A percentile compares a stretch with the other conserved stretches of the same genome.
Conservation (phyloP, 2,329 filamentous ascomycete species). For the Aspergillus pseudonomiae region DNA sequence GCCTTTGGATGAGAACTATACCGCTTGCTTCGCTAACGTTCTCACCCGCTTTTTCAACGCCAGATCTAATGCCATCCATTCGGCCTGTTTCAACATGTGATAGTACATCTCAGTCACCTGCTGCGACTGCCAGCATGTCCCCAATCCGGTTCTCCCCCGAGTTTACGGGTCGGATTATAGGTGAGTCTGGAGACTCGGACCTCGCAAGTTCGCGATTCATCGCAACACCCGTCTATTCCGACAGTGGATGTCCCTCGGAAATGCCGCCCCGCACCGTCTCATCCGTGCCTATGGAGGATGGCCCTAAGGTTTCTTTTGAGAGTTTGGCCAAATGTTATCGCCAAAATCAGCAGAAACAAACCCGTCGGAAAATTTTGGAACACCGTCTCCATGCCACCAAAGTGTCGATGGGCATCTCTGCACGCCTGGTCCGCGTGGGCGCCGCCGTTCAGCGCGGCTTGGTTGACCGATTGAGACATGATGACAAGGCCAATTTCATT, state of each 20-base stretch:
- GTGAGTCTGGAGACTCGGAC: constrained; percentile 40
- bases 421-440: constrained; percentile 46
- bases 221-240: constrained; percentile 22
- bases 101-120: constrained; percentile 29
- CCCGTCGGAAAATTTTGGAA: constrained; percentile 44
- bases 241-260: constrained; percentile 22
- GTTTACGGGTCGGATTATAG: constrained; percentile 29
- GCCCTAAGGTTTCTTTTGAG: constrained; percentile 43
- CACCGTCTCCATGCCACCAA: constrained; percentile 45
- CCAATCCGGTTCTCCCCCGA: constrained; percentile 22
- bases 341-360: constrained; percentile 45
- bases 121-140: constrained; percentile 28
- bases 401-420: constrained; percentile 47
- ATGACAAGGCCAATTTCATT: constrained; percentile 49
- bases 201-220: constrained; percentile 30
- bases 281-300: constrained; percentile 22
- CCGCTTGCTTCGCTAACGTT: constrained; percentile 9
- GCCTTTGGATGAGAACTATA: constrained; percentile 5
- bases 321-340: constrained; percentile 48
- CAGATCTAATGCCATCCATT: constrained; percentile 28
- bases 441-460: constrained; percentile 47
- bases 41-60: constrained; percentile 15
- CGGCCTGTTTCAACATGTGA: constrained; percentile 38
- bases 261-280: constrained; percentile 14
- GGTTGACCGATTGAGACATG: constrained; percentile 49